Evolutionary conservation across 192 early-diverging fungal genomes (phyloP).

Genomic region (Globomyces pollinis-pini): DNA sequence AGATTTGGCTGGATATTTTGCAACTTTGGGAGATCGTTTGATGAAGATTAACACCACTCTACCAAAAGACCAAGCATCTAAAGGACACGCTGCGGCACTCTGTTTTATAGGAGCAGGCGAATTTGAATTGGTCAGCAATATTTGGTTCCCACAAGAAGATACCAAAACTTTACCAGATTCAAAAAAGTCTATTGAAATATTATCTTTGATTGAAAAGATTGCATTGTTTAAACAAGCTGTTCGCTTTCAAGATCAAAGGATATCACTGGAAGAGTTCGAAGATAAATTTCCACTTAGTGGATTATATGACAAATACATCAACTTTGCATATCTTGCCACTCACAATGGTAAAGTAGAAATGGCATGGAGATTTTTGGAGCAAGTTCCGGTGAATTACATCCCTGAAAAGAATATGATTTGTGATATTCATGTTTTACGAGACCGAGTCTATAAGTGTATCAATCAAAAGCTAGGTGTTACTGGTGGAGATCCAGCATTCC

Average conservation of each 20-base stretch:
- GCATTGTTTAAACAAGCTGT: constrained; percentile 90
- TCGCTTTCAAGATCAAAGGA: constrained; percentile 74
- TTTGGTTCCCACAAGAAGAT: constrained; percentile 59
- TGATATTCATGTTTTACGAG: constrained; percentile 61
- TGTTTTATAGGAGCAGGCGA: constrained; percentile 79
- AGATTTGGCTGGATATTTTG: constrained; percentile 43
- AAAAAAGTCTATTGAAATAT: constrained; percentile 51
- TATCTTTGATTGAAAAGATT: constrained; percentile 81
- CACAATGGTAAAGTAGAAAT: constrained; percentile 68
- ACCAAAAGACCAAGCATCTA: constrained; percentile 22
- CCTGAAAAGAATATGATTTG: constrained; percentile 42
- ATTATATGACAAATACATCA: constrained; percentile 78
- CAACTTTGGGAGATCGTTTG: constrained; percentile 32
- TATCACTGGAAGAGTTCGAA: constrained; percentile 25
- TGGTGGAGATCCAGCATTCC: constrained; percentile 40
- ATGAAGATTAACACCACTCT: too few relatives aligned
- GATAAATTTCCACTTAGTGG: constrained; percentile 45
- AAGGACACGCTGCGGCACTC: constrained; percentile 53
- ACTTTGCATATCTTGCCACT: constrained; percentile 73
- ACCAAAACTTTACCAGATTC: constrained; percentile 10
- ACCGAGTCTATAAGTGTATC: constrained; percentile 58
- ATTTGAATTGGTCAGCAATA: constrained; percentile 68
- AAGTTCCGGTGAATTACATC: constrained; percentile 43
- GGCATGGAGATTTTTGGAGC: constrained; percentile 70
- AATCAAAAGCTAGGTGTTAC: constrained; percentile 29